Conservation (phyloP, 495 filamentous ascomycete genomes). For the Entonaema liquescens region DNA sequence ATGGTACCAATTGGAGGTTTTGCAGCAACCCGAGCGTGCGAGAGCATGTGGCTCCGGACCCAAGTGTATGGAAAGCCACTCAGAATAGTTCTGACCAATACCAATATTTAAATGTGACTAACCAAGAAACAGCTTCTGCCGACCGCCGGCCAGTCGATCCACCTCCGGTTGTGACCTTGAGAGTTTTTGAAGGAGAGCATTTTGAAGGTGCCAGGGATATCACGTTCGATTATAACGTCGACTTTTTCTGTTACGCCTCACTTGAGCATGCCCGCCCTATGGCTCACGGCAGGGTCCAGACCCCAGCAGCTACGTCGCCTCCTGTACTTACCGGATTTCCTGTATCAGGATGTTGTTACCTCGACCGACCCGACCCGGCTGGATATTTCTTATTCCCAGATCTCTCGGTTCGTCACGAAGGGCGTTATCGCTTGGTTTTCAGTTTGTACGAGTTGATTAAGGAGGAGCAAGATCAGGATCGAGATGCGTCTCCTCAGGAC, state of each 20-base stretch:
- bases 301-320: constrained; percentile 69
- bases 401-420: constrained; percentile 95
- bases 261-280: constrained; percentile 88
- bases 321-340: constrained; percentile 94
- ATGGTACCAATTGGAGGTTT: constrained; percentile 83
- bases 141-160: constrained; percentile 97
- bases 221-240: constrained; percentile 92
- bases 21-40: constrained; percentile 96
- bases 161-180: constrained; percentile 93
- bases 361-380: constrained; percentile 88
- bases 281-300: constrained; percentile 78
- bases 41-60: constrained; percentile 94
- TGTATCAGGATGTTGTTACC: constrained; percentile 95
- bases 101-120: constrained; percentile 11
- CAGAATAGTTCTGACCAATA: constrained; percentile 7
- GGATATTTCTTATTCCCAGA: constrained; percentile 99
- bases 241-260: constrained; percentile 97
- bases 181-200: constrained; percentile 80
- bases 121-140: constrained; percentile 74
- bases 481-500: constrained; percentile 47
- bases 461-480: constrained; percentile 65
- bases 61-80: constrained; percentile 72
- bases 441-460: constrained; percentile 93
- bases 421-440: constrained; percentile 87
- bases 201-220: constrained; percentile 71